These are phyloP conservation scores for Chenopodium berlandieri DNA, from an alignment of 148 eudicot genomes.

Conservation along the genomic window DNA sequence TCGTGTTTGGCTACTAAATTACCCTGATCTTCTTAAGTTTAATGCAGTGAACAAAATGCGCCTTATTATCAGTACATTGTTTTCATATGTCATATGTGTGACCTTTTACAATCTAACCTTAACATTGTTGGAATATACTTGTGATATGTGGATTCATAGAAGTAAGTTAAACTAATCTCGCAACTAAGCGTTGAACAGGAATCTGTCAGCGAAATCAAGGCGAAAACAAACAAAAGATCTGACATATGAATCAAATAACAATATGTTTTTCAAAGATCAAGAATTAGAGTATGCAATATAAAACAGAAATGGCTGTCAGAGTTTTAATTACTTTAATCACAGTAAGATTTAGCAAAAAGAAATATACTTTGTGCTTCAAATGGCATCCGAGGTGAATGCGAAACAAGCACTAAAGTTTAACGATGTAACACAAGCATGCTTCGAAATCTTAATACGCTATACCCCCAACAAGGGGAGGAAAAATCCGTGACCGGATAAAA, in stretches of 20 bases:
- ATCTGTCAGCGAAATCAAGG: constrained; percentile 19
- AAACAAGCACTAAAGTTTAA: not conserved
- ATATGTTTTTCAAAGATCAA: constrained; percentile 9
- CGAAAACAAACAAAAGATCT: constrained; percentile 6
- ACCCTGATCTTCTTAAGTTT: no score
- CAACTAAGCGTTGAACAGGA: constrained; percentile 6
- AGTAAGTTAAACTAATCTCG: not conserved
- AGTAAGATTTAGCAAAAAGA: constrained; percentile 23
- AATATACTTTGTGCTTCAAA: constrained; percentile 18
- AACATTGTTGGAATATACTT: not conserved
- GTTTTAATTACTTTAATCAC: constrained; percentile 15
- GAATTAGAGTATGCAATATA: not conserved
- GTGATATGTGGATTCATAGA: not conserved
- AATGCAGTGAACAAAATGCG: no score
- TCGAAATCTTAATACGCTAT: not conserved
- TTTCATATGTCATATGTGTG: no score
- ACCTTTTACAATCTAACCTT: not conserved
- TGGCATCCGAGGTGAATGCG: constrained; percentile 30
- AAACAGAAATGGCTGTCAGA: constrained; percentile 17
- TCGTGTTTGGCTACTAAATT: no score
- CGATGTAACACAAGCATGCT: constrained; percentile 10
- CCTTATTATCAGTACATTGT: no score
- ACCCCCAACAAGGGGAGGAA: not conserved
- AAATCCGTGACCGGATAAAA: constrained; percentile 28
- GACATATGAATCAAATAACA: constrained; percentile 13